These are phyloP conservation scores for Lodderomyces orthopsilosis DNA, from an alignment of 1,139 yeast genomes.

Conservation along the genomic window DNA sequence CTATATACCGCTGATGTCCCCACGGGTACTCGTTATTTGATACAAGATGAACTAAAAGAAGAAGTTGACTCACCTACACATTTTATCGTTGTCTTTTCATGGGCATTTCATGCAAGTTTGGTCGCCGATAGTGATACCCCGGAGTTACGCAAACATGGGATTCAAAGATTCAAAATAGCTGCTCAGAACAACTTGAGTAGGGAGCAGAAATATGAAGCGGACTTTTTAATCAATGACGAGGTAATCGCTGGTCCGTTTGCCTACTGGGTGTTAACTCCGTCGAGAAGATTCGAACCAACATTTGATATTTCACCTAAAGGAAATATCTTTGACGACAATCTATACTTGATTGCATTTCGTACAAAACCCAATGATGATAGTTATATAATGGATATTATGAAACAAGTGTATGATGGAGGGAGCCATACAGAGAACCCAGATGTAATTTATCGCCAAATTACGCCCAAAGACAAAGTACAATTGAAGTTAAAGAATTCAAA, in stretches of 20 bases:
- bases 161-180: constrained; percentile 66
- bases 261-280: constrained; percentile 64
- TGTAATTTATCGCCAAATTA: constrained; percentile 43
- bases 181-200: constrained; percentile 52
- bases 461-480: constrained; percentile 20
- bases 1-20: constrained; percentile 58
- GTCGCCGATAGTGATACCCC: constrained; percentile 78
- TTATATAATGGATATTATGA: constrained; percentile 56
- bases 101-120: constrained; percentile 84
- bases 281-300: constrained; percentile 61
- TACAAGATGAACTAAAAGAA: constrained; percentile 19
- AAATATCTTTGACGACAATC: constrained; percentile 42
- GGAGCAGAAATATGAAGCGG: constrained; percentile 52
- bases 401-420: constrained; percentile 57
- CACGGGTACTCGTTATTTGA: constrained; percentile 30
- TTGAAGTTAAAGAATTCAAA: constrained; percentile 24
- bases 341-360: constrained; percentile 57
- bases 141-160: constrained; percentile 61
- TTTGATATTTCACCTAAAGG: constrained; percentile 77
- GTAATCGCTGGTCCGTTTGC: constrained; percentile 47
- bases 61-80: constrained; percentile 20
- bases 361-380: constrained; percentile 26
- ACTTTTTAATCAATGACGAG: constrained; percentile 17
- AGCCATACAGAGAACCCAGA: constrained; percentile 45
- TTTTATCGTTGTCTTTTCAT: constrained; percentile 71